Evolutionary conservation across 768 basidiomycete species (phyloP).

Genomic region (Thelephora ganbajun): DNA sequence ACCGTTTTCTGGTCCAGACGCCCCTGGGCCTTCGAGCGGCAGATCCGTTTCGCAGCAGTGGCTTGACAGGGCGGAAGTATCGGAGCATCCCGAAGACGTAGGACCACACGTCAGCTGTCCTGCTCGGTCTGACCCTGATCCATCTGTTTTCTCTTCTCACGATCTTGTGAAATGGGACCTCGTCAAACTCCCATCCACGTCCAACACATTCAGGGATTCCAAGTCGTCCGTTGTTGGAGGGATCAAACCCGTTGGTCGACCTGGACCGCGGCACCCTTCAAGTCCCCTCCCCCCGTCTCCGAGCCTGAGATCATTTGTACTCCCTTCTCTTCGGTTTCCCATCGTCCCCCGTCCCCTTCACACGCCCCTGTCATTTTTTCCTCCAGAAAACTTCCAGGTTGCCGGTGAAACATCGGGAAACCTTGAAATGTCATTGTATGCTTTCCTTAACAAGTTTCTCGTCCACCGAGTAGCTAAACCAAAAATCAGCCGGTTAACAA

Average conservation of each 20-base stretch:
- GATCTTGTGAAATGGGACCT: too few relatives aligned
- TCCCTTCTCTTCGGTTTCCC: background rate
- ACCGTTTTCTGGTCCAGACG: background rate
- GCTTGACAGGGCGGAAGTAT: background rate
- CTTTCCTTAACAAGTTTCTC: background rate
- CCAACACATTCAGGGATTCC: background rate
- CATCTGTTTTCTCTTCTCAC: too few relatives aligned
- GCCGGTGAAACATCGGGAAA: background rate
- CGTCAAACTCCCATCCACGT: background rate
- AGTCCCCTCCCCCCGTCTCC: background rate
- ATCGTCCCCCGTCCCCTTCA: background rate
- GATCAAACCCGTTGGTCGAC: too few relatives aligned
- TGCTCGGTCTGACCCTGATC: too few relatives aligned
- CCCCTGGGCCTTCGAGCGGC: background rate
- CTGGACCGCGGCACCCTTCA: too few relatives aligned
- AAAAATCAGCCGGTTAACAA: background rate
- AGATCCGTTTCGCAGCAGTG: background rate
- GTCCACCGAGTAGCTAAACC: background rate
- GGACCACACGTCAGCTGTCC: too few relatives aligned
- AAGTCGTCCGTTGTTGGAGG: too few relatives aligned
- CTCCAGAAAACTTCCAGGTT: background rate
- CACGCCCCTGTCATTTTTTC: background rate
- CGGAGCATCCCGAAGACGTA: too few relatives aligned
- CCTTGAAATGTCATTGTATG: background rate
- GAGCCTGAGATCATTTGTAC: background rate